Percentiles rank a stretch among this genome's conserved stretches.
Evolutionary conservation across 345 rosid species (phyloP).

Genomic region (Ceriops decandra): DNA sequence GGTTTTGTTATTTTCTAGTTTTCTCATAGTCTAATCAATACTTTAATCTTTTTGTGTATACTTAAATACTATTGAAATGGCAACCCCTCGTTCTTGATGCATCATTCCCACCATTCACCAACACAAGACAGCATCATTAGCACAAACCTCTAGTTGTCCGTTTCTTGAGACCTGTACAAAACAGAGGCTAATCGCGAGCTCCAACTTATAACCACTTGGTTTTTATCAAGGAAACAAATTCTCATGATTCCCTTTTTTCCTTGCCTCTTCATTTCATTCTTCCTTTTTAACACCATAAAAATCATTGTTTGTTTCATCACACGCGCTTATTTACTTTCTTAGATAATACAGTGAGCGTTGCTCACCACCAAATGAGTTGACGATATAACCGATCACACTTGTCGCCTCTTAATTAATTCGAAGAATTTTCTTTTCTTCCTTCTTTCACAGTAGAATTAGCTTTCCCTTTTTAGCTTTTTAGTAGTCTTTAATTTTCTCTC

Average conservation of each 20-base stretch:
- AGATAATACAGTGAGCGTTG: conserved; percentile 26
- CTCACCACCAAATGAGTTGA: conserved; percentile 47
- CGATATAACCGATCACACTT: conserved; percentile 42
- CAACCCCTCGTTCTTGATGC: conserved; percentile 55
- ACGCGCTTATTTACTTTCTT: conserved; percentile 21
- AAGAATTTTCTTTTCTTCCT: conserved; percentile 2
- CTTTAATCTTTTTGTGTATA: neutral
- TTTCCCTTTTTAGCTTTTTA: conserved; percentile 10
- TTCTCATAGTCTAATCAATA: neutral
- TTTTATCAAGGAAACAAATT: conserved; percentile 20
- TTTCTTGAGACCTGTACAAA: conserved; percentile 33
- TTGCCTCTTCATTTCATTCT: conserved; percentile 21
- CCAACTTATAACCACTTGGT: conserved; percentile 3
- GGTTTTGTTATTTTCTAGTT: conserved; percentile 22
- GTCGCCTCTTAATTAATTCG: conserved; percentile 32
- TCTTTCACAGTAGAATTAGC: neutral
- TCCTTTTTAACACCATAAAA: conserved; percentile 5
- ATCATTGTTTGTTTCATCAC: conserved; percentile 20
- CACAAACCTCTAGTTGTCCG: conserved; percentile 59
- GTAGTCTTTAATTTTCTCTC: neutral
- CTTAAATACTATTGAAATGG: conserved; percentile 19
- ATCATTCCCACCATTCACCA: conserved; percentile 85
- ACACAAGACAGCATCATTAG: conserved; percentile 89
- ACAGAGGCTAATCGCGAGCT: neutral
- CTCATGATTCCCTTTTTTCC: conserved; percentile 21